These are phyloP conservation scores for Prinsepia uniflora DNA, from an alignment of 306 rosid genomes.

Conservation along the genomic window DNA sequence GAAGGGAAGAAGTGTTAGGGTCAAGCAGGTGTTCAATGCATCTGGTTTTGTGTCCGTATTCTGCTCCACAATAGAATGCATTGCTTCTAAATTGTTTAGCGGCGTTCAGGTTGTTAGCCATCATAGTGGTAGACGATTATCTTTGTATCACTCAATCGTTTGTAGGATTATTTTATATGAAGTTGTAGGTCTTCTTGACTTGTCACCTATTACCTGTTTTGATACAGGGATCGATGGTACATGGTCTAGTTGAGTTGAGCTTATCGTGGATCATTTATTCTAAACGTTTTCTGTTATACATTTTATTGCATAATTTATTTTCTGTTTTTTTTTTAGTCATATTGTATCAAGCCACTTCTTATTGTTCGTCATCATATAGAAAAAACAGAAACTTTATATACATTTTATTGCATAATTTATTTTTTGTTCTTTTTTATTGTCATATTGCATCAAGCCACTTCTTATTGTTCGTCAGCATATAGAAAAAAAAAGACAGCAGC, in stretches of 20 bases:
- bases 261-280: background rate
- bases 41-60: background rate
- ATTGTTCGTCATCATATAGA: background rate
- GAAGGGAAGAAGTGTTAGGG: background rate
- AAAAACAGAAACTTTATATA: background rate
- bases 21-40: background rate
- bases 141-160: background rate
- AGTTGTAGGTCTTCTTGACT: background rate
- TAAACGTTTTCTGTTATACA: background rate
- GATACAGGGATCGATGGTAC: background rate
- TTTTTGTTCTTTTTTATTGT: background rate
- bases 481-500: background rate
- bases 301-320: background rate
- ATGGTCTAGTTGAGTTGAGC: background rate
- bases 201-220: background rate
- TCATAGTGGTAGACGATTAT: background rate
- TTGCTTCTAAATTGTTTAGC: background rate
- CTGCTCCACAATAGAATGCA: background rate
- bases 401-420: background rate
- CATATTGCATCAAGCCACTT: background rate
- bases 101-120: background rate
- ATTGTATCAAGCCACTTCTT: background rate
- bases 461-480: background rate
- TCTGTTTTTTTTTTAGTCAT: background rate
- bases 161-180: background rate